Percentiles rank a stretch among this genome's conserved stretches.
These are phyloP conservation scores for Biscogniauxia sp. DNA, from an alignment of 2,329 filamentous ascomycete genomes.

Conservation along the genomic window DNA sequence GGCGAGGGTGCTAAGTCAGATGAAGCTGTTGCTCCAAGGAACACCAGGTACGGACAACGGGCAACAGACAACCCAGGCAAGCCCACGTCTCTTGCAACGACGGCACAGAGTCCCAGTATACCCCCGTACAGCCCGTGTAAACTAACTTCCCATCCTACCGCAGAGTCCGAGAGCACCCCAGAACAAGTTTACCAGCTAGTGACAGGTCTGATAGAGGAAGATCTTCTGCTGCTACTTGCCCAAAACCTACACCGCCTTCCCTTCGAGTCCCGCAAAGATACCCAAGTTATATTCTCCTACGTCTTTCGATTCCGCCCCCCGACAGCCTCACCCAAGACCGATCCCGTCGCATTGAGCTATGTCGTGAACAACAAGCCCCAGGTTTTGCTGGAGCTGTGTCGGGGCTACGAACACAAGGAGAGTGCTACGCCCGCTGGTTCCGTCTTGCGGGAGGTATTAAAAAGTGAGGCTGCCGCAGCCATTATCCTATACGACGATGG, in stretches of 20 bases:
- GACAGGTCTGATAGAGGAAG: conserved; percentile 80
- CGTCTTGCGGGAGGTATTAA: conserved; percentile 81
- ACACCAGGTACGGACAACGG: conserved; percentile 67
- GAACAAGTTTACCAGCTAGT: conserved; percentile 88
- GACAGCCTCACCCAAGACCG: conserved; percentile 62
- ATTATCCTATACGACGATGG: conserved; percentile 93
- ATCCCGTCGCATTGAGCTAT: conserved; percentile 84
- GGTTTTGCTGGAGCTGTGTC: conserved; percentile 82
- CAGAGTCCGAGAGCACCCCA: conserved; percentile 81
- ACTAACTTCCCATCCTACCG: conserved; percentile 12
- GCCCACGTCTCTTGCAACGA: background rate
- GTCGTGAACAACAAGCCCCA: conserved; percentile 84
- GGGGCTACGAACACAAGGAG: conserved; percentile 85
- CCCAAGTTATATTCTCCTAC: conserved; percentile 92
- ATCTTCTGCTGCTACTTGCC: conserved; percentile 81
- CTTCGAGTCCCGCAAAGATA: conserved; percentile 95
- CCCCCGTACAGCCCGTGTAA: conserved; percentile 3
- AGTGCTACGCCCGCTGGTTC: conserved; percentile 89
- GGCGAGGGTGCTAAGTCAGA: conserved; percentile 79
- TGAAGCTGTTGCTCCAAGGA: conserved; percentile 91
- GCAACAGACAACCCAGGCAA: too few species aligned
- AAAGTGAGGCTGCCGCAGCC: conserved; percentile 86
- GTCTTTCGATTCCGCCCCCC: conserved; percentile 85
- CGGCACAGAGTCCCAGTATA: conserved; percentile 2
- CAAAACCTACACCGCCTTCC: conserved; percentile 79